Evolutionary conservation across 2,329 filamentous ascomycete species (phyloP), one percentile per base, ranked within the genome.

Genomic region (Eutypella sp.): DNA sequence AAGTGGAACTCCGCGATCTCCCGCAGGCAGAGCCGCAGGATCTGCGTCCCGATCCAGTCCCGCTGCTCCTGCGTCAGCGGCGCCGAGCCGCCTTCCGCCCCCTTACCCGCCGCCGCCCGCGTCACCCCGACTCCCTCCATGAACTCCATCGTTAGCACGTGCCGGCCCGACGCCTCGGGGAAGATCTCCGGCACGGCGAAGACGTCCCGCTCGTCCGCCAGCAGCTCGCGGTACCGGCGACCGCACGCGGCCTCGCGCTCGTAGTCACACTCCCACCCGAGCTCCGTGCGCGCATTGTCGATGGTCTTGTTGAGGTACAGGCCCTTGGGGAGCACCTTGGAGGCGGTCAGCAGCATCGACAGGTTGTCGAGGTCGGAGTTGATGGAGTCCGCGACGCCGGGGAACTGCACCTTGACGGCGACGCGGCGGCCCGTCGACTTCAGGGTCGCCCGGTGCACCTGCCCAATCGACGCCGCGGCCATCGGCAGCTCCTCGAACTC

Each of bases 251-350:
- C 91, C 73, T 99, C 93, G 41, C 93, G 86, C 47, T 82, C 69
- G 64, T 99, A 99, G 71, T 99, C 89, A 63, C 92, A 97, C 71
- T 99, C 93, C 93, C 93, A 99, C 4, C 81, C 91, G 3, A 99
- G 79, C 66, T 99, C 93, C 2, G 82, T 83, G 9, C 93, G 82
- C 4, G 93, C 92, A 62, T 99, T 99, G 55, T 88, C 91, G 55
- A 99, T 97, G 1, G 93, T 99, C 67, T 95, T 96, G 69, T 99
- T 87, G 7, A 99, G 82, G 61, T 93, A 99, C 0, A 99, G 75
- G 1, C 93, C 93, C 61, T 87, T 91, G 1, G 93, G 95, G 1
- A 99, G 76, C 22, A 99, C 79, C 47, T 88, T 84, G 5, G 91
- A 95, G 22, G 93, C 93, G 5, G 89, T 93, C 11, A 99, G 80